Evolutionary conservation across 2,329 filamentous ascomycete species (phyloP).

Genomic region (Xylariales sp.): DNA sequence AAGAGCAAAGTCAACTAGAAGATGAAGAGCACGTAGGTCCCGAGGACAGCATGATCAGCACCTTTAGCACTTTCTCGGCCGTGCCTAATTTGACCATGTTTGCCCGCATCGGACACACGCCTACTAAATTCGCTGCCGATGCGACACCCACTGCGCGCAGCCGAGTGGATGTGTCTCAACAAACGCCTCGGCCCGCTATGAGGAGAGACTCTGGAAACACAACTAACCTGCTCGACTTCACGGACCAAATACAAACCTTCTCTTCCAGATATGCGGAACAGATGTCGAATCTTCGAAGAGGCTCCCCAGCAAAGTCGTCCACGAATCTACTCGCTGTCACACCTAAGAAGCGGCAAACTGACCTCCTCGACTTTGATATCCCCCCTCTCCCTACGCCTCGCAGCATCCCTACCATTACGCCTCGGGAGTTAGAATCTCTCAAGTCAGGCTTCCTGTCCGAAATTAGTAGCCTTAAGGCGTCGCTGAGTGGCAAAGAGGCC

Average conservation of each 20-base stretch:
- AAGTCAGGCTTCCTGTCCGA: conserved; percentile 93
- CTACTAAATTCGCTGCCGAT: conserved; percentile 62
- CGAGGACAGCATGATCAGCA: conserved; percentile 81
- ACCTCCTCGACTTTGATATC: conserved; percentile 89
- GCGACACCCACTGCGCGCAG: conserved; percentile 53
- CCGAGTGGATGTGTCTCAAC: conserved; percentile 51
- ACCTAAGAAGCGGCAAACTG: conserved; percentile 68
- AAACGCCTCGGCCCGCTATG: conserved; percentile 52
- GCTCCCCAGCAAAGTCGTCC: conserved; percentile 59
- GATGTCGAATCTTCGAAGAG: conserved; percentile 55
- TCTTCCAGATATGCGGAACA: conserved; percentile 48
- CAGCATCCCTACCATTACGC: conserved; percentile 89
- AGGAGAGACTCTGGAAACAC: conserved; percentile 66
- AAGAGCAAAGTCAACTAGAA: conserved; percentile 40
- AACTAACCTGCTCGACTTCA: conserved; percentile 89
- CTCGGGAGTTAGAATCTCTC: conserved; percentile 89
- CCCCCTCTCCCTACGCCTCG: conserved; percentile 93
- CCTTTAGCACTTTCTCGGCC: conserved; percentile 89
- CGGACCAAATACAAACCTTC: conserved; percentile 69
- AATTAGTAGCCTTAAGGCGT: conserved; percentile 93
- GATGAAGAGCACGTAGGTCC: conserved; percentile 60
- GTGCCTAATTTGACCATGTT: conserved; percentile 89
- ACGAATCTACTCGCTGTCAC: conserved; percentile 53
- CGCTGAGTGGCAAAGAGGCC: conserved; percentile 90
- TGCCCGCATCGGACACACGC: conserved; percentile 76